Conservation (phyloP, 768 basidiomycete genomes). For the Paxillus involutus region DNA sequence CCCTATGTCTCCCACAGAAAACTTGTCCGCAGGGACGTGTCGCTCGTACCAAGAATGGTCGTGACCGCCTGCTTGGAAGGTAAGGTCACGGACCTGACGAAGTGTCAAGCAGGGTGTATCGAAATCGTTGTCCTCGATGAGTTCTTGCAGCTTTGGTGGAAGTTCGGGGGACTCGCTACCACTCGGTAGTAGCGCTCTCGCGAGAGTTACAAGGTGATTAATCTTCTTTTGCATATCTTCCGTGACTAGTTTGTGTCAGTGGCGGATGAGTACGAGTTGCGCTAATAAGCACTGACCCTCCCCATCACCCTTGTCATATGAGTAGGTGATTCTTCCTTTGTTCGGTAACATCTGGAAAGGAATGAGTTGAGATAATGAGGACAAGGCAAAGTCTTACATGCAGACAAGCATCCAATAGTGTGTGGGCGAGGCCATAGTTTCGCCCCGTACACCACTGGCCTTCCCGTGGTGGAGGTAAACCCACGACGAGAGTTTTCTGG, state of each 20-base stretch:
- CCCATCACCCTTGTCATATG: constrained; percentile 20
- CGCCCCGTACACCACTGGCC: constrained; percentile 35
- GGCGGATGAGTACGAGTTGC: not conserved
- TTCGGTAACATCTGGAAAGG: constrained; percentile 43
- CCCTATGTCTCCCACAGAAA: constrained; percentile 44
- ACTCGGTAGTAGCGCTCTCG: constrained; percentile 38
- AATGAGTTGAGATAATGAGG: not conserved
- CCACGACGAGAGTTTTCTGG: constrained; percentile 41
- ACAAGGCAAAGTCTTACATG: constrained; percentile 23
- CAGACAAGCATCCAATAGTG: constrained; percentile 36
- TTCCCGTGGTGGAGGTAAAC: constrained; percentile 40
- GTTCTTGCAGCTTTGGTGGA: constrained; percentile 28
- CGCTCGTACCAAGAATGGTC: constrained; percentile 42
- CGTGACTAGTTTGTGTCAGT: constrained; percentile 20
- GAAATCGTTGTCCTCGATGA: constrained; percentile 35
- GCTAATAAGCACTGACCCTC: constrained; percentile 13
- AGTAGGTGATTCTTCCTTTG: constrained; percentile 30
- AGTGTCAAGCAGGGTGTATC: constrained; percentile 31
- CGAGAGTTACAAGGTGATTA: constrained; percentile 41
- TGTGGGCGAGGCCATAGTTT: constrained; percentile 45
- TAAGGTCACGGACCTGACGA: constrained; percentile 38
- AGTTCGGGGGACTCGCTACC: constrained; percentile 31
- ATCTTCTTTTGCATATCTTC: constrained; percentile 38
- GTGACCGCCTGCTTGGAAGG: constrained; percentile 34
- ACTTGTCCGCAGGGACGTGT: constrained; percentile 40